phyloP scores from a whole-genome alignment of 441 rosid species.

The Eugenia klotzschiana region DNA sequence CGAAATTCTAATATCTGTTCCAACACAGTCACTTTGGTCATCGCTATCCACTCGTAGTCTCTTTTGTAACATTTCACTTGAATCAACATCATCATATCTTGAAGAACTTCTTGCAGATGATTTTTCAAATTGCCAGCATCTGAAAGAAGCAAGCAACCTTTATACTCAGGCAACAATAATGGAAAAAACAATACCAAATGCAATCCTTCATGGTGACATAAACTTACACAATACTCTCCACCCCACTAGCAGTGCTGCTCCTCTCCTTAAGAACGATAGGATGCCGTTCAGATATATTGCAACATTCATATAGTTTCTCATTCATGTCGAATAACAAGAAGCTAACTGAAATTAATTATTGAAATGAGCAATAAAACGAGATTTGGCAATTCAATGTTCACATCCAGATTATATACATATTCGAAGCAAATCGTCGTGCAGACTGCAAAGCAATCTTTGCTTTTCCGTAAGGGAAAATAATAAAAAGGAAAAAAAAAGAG shows the following conservation, averaged over 20 bases:
- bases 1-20: slow-evolving; percentile 14
- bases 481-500: background rate
- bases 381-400: background rate
- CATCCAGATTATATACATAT: background rate
- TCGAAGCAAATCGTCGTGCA: background rate
- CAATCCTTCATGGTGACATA: slow-evolving; percentile 11
- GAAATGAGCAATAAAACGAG: background rate
- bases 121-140: slow-evolving; percentile 26
- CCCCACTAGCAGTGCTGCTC: slow-evolving; percentile 32
- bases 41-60: slow-evolving; percentile 12
- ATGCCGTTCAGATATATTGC: background rate
- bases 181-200: slow-evolving; percentile 1
- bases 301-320: background rate
- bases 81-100: slow-evolving; percentile 12
- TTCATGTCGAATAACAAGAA: background rate
- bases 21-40: slow-evolving; percentile 7
- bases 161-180: slow-evolving; percentile 7
- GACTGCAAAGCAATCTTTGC: background rate
- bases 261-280: slow-evolving; percentile 40
- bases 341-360: background rate
- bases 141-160: slow-evolving; percentile 11
- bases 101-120: slow-evolving; percentile 13
- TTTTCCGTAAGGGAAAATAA: background rate
- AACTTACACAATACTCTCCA: slow-evolving; percentile 45
- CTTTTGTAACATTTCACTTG: slow-evolving; percentile 14